A percentile compares a stretch with the other conserved stretches of the same genome.
Conservation (phyloP, 2,329 filamentous ascomycete species). For the Dactylella cylindrospora region DNA sequence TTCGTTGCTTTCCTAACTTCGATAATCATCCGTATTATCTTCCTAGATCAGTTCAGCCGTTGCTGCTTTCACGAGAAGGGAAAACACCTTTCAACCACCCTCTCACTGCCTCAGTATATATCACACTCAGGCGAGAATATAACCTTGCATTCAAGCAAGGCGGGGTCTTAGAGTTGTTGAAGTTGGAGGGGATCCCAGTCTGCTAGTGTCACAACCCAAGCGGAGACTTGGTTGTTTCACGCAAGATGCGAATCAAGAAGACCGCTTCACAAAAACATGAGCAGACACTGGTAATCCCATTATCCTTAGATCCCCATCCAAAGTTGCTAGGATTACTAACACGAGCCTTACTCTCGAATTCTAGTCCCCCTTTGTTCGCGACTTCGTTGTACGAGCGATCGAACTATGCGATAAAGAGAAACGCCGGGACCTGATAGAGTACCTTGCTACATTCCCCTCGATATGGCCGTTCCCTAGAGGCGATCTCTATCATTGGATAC, state of each 20-base stretch:
- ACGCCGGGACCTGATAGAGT: slow-evolving; percentile 68
- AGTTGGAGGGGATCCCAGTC: slow-evolving; percentile 38
- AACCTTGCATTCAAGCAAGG: slow-evolving; percentile 21
- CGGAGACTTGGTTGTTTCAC: slow-evolving; percentile 42
- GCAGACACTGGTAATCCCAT: slow-evolving; percentile 56
- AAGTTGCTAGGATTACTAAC: neutral
- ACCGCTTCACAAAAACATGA: slow-evolving; percentile 59
- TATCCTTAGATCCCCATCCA: slow-evolving; percentile 5
- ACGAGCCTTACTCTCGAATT: slow-evolving; percentile 47
- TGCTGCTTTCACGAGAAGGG: too few relatives aligned
- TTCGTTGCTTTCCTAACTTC: too few relatives aligned
- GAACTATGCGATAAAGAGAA: slow-evolving; percentile 43
- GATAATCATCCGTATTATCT: too few relatives aligned
- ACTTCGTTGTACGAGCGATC: slow-evolving; percentile 71
- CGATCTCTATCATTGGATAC: slow-evolving; percentile 98
- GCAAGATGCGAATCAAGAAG: slow-evolving; percentile 59
- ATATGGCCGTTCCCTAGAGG: slow-evolving; percentile 94
- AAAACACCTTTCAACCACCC: too few relatives aligned
- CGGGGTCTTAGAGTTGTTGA: slow-evolving; percentile 29
- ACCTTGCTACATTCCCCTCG: slow-evolving; percentile 77
- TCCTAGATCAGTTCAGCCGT: too few relatives aligned
- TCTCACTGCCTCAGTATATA: too few relatives aligned
- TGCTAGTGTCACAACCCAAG: slow-evolving; percentile 41
- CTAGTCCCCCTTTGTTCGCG: slow-evolving; percentile 82
- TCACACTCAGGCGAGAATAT: too few relatives aligned